Conservation (phyloP, 257 asterid species). For the Thymus quinquecostatus region DNA sequence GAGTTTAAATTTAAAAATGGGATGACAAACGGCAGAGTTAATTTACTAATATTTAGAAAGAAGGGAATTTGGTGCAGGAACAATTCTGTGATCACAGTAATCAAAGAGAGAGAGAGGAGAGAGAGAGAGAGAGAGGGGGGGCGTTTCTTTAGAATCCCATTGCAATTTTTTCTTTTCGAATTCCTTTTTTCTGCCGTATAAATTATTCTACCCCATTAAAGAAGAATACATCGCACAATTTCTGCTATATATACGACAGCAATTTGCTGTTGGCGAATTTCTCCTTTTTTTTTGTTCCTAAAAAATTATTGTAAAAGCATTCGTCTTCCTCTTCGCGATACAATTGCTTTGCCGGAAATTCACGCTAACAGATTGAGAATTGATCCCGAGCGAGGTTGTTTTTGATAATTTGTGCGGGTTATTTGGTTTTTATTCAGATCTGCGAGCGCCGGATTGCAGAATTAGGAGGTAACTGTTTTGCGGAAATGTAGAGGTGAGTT, state of each 20-base stretch:
- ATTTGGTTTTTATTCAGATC: conserved; percentile 63
- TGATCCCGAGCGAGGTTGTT: conserved; percentile 50
- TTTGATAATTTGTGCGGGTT: conserved; percentile 20
- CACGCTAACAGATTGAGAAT: conserved; percentile 28
- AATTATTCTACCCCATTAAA: background rate
- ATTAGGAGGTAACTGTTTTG: conserved; percentile 24
- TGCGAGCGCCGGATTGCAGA: conserved; percentile 45
- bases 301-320: background rate
- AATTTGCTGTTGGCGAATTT: conserved; percentile 22
- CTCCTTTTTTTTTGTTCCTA: background rate
- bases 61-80: conserved; percentile 21
- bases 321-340: background rate
- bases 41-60: background rate
- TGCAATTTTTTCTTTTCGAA: conserved; percentile 2
- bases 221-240: conserved; percentile 27
- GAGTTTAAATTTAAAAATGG: conserved; percentile 11
- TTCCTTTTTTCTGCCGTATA: conserved; percentile 34
- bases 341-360: conserved; percentile 41
- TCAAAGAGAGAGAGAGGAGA: background rate
- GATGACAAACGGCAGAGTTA: conserved; percentile 12
- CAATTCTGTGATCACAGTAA: conserved; percentile 24
- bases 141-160: conserved; percentile 15
- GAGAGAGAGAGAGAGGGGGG: too few species aligned
- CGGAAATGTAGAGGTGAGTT: conserved; percentile 31
- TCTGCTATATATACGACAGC: conserved; percentile 33